These are phyloP conservation scores for Ustilago bromivora DNA, from an alignment of 1,284 basidiomycete species.

Conservation along the genomic window DNA sequence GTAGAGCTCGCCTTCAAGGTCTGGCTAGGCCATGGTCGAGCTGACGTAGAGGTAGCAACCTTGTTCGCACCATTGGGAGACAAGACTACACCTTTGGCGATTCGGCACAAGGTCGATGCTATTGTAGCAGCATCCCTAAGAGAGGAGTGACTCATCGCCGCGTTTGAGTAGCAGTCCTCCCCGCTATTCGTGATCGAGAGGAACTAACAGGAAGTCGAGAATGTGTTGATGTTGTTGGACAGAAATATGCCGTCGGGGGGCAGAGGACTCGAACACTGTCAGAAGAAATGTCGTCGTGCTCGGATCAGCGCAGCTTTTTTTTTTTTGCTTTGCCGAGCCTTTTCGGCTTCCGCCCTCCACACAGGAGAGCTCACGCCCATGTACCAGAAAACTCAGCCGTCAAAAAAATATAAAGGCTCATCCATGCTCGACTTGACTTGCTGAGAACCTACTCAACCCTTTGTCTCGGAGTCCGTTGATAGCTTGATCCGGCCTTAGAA, in stretches of 20 bases:
- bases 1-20: not conserved
- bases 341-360: not conserved
- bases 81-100: constrained; percentile 41
- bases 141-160: constrained; percentile 38
- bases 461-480: no score
- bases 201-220: not conserved
- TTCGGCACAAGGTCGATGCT: constrained; percentile 44
- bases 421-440: no score
- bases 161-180: constrained; percentile 1
- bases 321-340: constrained; percentile 17
- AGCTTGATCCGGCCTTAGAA: no score
- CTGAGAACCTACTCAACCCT: no score
- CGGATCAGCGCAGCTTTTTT: constrained; percentile 5
- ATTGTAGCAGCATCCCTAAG: constrained; percentile 48
- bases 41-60: constrained; percentile 10
- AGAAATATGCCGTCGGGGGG: not conserved
- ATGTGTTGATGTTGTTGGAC: not conserved
- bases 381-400: no score
- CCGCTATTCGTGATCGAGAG: not conserved
- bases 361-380: no score
- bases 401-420: no score
- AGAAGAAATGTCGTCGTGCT: constrained; percentile 10
- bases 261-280: not conserved
- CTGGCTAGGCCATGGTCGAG: constrained; percentile 37
- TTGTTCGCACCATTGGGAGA: constrained; percentile 22